These are phyloP conservation scores for Hemileia vastatrix DNA, from an alignment of 1,284 basidiomycete genomes.

Conservation along the genomic window DNA sequence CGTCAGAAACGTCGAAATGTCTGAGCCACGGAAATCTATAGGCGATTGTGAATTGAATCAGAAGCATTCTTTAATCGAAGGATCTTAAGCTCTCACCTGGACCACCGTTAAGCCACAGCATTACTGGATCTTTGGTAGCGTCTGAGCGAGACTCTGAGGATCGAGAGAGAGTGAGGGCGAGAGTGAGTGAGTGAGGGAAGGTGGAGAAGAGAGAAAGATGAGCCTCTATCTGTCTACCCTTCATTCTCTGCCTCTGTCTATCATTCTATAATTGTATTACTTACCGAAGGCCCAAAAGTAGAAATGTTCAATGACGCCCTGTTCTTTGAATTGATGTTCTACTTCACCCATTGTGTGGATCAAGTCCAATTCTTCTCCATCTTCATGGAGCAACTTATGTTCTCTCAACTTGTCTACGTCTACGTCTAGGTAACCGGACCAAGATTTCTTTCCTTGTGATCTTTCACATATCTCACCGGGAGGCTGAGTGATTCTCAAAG, in stretches of 20 bases:
- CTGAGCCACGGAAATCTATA: too few relatives aligned
- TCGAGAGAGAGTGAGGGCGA: too few relatives aligned
- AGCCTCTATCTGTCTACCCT: too few relatives aligned
- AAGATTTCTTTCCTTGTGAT: slow-evolving; percentile 27
- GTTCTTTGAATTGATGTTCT: background rate
- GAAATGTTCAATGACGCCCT: slow-evolving; percentile 40
- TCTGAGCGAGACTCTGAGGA: too few relatives aligned
- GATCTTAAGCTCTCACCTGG: too few relatives aligned
- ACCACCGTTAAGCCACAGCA: too few relatives aligned
- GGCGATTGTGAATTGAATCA: too few relatives aligned
- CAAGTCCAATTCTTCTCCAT: background rate
- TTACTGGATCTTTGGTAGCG: too few relatives aligned
- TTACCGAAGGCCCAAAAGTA: slow-evolving; percentile 41
- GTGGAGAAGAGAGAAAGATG: too few relatives aligned
- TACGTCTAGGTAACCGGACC: slow-evolving; percentile 42
- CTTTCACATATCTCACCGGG: slow-evolving; percentile 35
- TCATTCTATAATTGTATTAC: background rate
- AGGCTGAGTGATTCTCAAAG: slow-evolving; percentile 33
- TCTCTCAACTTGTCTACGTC: slow-evolving; percentile 36
- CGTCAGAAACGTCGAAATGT: too few relatives aligned
- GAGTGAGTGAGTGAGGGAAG: too few relatives aligned
- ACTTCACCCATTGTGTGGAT: background rate
- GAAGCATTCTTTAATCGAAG: too few relatives aligned
- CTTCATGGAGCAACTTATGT: slow-evolving; percentile 22
- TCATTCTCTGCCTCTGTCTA: background rate